These are phyloP conservation scores for Pichia sp. DNA, from an alignment of 1,139 yeast species.

Conservation along the genomic window DNA sequence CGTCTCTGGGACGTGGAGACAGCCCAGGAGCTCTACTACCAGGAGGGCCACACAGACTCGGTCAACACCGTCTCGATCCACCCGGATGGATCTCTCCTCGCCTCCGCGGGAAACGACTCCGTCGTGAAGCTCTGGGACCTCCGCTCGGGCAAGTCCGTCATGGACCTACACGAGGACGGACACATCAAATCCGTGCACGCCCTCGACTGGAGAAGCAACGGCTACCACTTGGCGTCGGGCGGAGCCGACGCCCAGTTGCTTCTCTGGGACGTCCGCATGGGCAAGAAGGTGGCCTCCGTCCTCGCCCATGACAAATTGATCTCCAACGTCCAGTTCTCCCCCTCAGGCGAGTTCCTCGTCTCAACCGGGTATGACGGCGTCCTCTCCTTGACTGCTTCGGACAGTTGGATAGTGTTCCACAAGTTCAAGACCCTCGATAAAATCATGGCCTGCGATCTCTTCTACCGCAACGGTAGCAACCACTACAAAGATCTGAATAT, in stretches of 20 bases:
- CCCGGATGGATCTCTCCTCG: slow-evolving; percentile 70
- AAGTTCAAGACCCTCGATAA: slow-evolving; percentile 61
- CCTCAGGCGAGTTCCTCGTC: slow-evolving; percentile 41
- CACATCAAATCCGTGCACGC: slow-evolving; percentile 73
- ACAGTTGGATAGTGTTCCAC: slow-evolving; percentile 61
- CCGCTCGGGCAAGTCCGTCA: slow-evolving; percentile 66
- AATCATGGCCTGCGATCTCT: slow-evolving; percentile 57
- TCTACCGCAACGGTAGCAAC: slow-evolving; percentile 38
- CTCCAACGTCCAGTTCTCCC: slow-evolving; percentile 58
- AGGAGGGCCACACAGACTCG: slow-evolving; percentile 85
- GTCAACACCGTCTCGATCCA: slow-evolving; percentile 64
- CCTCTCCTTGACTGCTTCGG: slow-evolving; percentile 63
- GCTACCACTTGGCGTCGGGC: slow-evolving; percentile 73
- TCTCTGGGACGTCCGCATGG: slow-evolving; percentile 77
- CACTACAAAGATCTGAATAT: slow-evolving; percentile 34
- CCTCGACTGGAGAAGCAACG: slow-evolving; percentile 73
- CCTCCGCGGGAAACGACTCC: slow-evolving; percentile 80
- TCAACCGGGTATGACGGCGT: slow-evolving; percentile 70
- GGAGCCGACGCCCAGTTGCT: slow-evolving; percentile 79
- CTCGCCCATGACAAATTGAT: slow-evolving; percentile 77
- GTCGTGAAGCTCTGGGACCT: slow-evolving; percentile 80
- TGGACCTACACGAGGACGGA: slow-evolving; percentile 46
- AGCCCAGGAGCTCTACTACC: slow-evolving; percentile 46
- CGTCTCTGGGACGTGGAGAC: slow-evolving; percentile 71
- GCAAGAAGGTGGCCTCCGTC: slow-evolving; percentile 42